Conservation (phyloP, 345 rosid genomes). For the Sonneratia caseolaris region DNA sequence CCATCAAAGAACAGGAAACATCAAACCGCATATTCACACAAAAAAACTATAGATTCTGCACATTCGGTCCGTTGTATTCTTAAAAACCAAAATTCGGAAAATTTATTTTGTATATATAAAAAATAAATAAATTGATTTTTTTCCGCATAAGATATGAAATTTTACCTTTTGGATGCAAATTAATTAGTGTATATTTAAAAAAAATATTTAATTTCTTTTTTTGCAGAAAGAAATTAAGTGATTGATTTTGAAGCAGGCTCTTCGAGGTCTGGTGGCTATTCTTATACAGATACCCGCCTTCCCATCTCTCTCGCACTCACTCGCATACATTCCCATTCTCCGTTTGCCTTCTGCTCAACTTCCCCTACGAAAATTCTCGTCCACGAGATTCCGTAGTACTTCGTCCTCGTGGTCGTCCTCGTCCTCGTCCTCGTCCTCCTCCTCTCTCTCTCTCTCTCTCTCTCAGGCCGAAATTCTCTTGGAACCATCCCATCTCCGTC, state of each 20-base stretch:
- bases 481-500: neutral
- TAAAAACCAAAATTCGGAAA: too few relatives aligned
- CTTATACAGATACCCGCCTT: neutral
- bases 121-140: too few relatives aligned
- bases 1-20: too few relatives aligned
- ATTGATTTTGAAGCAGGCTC: neutral
- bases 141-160: too few relatives aligned
- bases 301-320: neutral
- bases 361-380: constrained; percentile 5
- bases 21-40: too few relatives aligned
- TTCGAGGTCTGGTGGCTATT: neutral
- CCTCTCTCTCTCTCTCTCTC: neutral
- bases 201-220: too few relatives aligned
- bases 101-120: too few relatives aligned
- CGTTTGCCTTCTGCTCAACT: neutral
- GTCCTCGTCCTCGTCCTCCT: neutral
- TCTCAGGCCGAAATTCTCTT: neutral
- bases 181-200: too few relatives aligned
- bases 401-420: neutral
- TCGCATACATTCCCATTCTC: neutral
- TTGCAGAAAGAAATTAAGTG: neutral
- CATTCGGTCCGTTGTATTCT: too few relatives aligned
- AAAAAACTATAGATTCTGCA: too few relatives aligned
- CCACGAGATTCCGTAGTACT: neutral
- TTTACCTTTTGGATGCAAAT: too few relatives aligned